Base-by-base conservation (phyloP, 2,329 filamentous ascomycete genomes). In the Claviceps sorghi region DNA sequence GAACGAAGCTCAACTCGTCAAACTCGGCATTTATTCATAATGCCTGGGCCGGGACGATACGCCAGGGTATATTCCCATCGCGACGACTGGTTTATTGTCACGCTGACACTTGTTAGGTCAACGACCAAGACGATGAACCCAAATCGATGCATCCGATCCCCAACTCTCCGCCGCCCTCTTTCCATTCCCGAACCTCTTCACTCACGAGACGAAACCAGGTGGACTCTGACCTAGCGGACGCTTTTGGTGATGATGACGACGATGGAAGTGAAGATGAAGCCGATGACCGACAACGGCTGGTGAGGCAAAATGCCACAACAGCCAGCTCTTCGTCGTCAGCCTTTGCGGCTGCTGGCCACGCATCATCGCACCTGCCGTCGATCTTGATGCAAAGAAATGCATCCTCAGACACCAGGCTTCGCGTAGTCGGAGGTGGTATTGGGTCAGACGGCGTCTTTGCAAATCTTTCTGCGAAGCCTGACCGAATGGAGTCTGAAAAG, bases 371-470 rank as follows among this genome's bases (percentile, higher is more conserved):
- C 21, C 43, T 34, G 58, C 53, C 58, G 38, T 30, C 56, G 34
- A 58, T 49, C 55, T 64, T 61, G 56, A 66, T 48, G 32, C 56
- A 51, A 19, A 48, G 55, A 48, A 57, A 53, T 42, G 55, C 58
- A 22, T 63, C 60, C 52, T 70, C 66, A 52, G 69, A 61, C n/a
- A 70, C 65, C 34, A 72, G 79, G 56, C 56, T 61, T 43, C 55
- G 58, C 52, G 76, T 86, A 2, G 81, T 88, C 55, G 85, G 88
- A 44, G 80, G 84, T 51, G 84, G 83, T 26, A 79, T 82, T n/a
- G 83, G 86, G 52, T 89, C 88, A 49, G 93, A 97, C 68, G 93
- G 93, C 55, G 93, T 98, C 29, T 98, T 95, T 70, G 93, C 91
- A 52, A 98, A 98, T 65, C 70, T 98, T 58, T 88, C 82, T 58